Evolutionary conservation across 805 yeast genomes (phyloP), one percentile per base, ranked within the genome.

Genomic region (Pichia thaimueangensis): DNA sequence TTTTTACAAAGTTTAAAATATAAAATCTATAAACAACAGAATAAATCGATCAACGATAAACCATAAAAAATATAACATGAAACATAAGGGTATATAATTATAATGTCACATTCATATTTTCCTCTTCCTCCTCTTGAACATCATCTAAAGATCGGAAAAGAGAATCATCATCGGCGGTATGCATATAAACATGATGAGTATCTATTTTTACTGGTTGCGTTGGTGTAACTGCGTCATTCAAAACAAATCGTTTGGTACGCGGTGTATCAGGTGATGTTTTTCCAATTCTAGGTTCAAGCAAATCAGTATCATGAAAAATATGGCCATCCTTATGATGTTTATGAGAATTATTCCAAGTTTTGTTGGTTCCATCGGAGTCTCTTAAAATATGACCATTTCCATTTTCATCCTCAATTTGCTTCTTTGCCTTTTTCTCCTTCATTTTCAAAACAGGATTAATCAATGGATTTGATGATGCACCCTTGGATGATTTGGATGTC

Each of bases 251-350:
- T 23, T 23, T 23, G 25, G 10, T 23, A 23, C 10, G n/a, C 21
- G 20, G 19, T 4, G 3, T 2, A 8, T 16, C 2, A 5, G 24
- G 4, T 27, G 15, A 6, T 15, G 28, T 13, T 2, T 21, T 23
- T 6, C 21, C 27, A 9, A 31, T 20, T 6, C n/a, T 23, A 2
- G 46, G 46, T 6, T 33, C 60, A 17, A 56, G 42, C 12, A 54
- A 35, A 23, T 56, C 58, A 4, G 60, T 56, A 37, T 59, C 64
- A 11, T 52, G 48, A 33, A 50, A 52, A 3, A 33, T 44, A 12
- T 42, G 47, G 22, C 30, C 34, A 7, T 36, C 25, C 5, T 35
- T 35, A 28, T 48, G 47, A 28, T 48, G 56, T 28, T 35, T 21
- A 37, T 52, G 56, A 22, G 44, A 37, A 35, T 45, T 45, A 17